phyloP scores from a whole-genome alignment of 1,284 basidiomycete genomes.

The Dichomitus squalens region DNA sequence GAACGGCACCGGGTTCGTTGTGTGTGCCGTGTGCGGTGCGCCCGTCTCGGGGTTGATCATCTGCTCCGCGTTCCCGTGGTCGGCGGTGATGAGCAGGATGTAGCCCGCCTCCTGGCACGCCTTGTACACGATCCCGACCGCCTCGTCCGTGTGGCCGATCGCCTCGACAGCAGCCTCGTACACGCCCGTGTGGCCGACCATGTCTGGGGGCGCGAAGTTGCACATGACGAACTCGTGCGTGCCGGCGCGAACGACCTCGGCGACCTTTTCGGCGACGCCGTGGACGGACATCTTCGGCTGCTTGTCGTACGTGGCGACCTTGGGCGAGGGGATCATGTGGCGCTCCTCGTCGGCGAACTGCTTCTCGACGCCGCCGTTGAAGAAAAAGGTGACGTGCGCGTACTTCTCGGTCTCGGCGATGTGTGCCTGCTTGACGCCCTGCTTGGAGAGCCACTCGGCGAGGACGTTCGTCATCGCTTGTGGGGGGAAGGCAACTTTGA shows the following conservation, averaged over 20 bases:
- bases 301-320: constrained; percentile 88
- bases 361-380: constrained; percentile 93
- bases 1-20: constrained; percentile 84
- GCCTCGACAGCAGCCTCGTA: constrained; percentile 89
- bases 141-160: constrained; percentile 81
- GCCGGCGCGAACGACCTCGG: constrained; percentile 71
- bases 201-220: constrained; percentile 94
- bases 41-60: constrained; percentile 87
- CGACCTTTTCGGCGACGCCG: constrained; percentile 86
- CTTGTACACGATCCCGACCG: constrained; percentile 83
- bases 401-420: constrained; percentile 95
- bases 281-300: constrained; percentile 88
- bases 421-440: constrained; percentile 83
- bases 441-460: constrained; percentile 83
- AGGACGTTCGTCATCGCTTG: constrained; percentile 90
- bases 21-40: constrained; percentile 85
- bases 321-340: constrained; percentile 88
- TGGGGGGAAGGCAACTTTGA: constrained; percentile 86
- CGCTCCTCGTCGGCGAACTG: constrained; percentile 84
- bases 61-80: constrained; percentile 92
- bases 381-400: constrained; percentile 95
- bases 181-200: constrained; percentile 91
- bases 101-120: constrained; percentile 86
- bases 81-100: constrained; percentile 85
- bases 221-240: constrained; percentile 91